Conservation (phyloP, 1,284 basidiomycete genomes). For the Rhodotorula sp. region DNA sequence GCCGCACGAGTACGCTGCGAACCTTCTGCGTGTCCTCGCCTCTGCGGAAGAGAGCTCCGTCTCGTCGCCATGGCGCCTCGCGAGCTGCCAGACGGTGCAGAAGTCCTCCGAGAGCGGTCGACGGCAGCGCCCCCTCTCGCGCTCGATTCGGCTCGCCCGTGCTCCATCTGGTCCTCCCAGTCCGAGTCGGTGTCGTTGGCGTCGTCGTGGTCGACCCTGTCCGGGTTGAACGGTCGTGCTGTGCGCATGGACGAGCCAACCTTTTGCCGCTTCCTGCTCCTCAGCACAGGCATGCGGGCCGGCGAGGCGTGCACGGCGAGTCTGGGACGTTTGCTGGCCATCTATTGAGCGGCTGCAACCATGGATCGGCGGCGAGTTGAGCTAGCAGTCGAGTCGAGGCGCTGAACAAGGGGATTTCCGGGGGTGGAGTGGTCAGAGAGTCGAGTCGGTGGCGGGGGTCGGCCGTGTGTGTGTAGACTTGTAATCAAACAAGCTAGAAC, state of each 20-base stretch:
- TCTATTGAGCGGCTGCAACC: conserved; percentile 7
- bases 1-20: background rate
- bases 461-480: too few species aligned
- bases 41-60: background rate
- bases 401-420: background rate
- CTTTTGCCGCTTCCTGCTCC: conserved; percentile 18
- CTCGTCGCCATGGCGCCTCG: background rate
- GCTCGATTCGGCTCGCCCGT: background rate
- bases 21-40: too few species aligned
- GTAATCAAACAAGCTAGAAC: background rate
- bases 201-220: background rate
- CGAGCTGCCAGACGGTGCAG: background rate
- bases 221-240: conserved; percentile 10
- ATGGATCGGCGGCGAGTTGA: conserved; percentile 1
- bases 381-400: background rate
- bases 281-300: background rate
- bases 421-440: background rate
- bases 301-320: conserved; percentile 5
- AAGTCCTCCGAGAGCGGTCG: background rate
- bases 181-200: conserved; percentile 10
- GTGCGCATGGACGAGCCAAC: background rate
- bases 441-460: background rate
- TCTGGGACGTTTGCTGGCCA: conserved; percentile 15
- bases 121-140: background rate
- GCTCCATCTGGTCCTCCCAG: conserved; percentile 11